A percentile compares a stretch with the other conserved stretches of the same genome.
Evolutionary conservation across 2,329 filamentous ascomycete species (phyloP).

Genomic region (Aureobasidium lini): DNA sequence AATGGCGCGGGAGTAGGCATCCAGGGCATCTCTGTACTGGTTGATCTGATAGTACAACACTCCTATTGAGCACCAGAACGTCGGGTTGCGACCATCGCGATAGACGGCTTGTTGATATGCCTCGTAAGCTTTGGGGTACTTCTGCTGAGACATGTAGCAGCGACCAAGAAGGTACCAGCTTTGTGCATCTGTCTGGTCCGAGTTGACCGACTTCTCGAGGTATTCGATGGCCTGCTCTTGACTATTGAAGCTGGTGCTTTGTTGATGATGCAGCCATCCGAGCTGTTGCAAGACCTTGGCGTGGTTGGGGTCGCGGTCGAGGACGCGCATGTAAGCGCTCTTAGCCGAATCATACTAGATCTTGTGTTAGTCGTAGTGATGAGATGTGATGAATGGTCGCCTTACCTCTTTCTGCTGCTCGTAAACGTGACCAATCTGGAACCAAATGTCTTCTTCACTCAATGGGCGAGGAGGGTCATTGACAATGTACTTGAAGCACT

Average conservation of each 20-base stretch:
- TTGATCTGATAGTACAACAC: constrained; percentile 99
- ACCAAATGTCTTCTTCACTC: constrained; percentile 98
- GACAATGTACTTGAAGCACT: constrained; percentile 99
- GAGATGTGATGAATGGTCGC: constrained; percentile 18
- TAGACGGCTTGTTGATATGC: constrained; percentile 98
- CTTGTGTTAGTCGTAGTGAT: constrained; percentile 22
- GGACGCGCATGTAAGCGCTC: constrained; percentile 80
- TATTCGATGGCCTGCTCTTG: constrained; percentile 97
- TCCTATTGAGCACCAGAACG: constrained; percentile 99
- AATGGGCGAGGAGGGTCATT: constrained; percentile 83
- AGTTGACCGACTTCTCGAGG: constrained; percentile 88
- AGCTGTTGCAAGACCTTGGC: constrained; percentile 97
- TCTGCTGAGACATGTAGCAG: constrained; percentile 99
- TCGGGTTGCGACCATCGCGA: constrained; percentile 92
- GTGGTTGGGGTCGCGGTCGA: constrained; percentile 91
- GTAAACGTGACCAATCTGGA: constrained; percentile 97
- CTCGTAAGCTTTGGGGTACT: constrained; percentile 97
- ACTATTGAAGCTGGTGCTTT: constrained; percentile 81
- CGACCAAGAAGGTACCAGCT: constrained; percentile 97
- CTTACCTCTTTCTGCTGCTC: constrained; percentile 97
- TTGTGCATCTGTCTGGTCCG: constrained; percentile 89
- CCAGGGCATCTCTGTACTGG: constrained; percentile 94
- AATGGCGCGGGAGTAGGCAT: constrained; percentile 95
- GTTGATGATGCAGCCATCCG: constrained; percentile 95
- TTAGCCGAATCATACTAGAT: constrained; percentile 84